Evolutionary conservation across 78 protist species (phyloP).

Genomic region (Blattamonas nauphoetae): DNA sequence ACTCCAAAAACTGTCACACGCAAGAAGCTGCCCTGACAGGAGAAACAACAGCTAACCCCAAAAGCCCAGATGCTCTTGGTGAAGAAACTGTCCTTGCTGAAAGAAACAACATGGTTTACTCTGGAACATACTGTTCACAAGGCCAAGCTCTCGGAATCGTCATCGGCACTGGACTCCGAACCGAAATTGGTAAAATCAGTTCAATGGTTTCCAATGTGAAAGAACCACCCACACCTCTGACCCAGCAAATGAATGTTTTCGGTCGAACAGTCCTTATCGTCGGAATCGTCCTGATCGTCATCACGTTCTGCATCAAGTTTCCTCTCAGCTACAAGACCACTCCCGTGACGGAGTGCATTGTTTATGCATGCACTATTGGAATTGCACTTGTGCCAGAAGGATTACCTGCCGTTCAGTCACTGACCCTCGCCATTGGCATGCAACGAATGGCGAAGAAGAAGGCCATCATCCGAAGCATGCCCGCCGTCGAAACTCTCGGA

Average conservation of each 20-base stretch:
- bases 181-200: background rate
- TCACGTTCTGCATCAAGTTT: background rate
- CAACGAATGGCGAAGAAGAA: conserved; percentile 59
- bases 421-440: conserved; percentile 68
- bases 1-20: no score
- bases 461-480: conserved; percentile 64
- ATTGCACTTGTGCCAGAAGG: conserved; percentile 61
- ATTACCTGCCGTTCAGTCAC: conserved; percentile 75
- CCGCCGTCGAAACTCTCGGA: conserved; percentile 92
- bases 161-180: background rate
- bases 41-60: no score
- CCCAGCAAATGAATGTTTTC: background rate
- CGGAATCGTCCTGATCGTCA: background rate
- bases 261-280: background rate
- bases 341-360: background rate
- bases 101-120: background rate
- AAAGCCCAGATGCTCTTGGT: no score
- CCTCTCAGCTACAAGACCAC: background rate
- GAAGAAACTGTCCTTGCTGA: background rate
- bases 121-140: background rate
- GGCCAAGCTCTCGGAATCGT: background rate
- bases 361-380: background rate
- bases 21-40: no score
- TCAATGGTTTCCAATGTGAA: background rate
- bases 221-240: conserved; percentile 23